These are phyloP conservation scores for Atkinsonella hypoxylon DNA, from an alignment of 2,329 filamentous ascomycete genomes.

Conservation along the genomic window DNA sequence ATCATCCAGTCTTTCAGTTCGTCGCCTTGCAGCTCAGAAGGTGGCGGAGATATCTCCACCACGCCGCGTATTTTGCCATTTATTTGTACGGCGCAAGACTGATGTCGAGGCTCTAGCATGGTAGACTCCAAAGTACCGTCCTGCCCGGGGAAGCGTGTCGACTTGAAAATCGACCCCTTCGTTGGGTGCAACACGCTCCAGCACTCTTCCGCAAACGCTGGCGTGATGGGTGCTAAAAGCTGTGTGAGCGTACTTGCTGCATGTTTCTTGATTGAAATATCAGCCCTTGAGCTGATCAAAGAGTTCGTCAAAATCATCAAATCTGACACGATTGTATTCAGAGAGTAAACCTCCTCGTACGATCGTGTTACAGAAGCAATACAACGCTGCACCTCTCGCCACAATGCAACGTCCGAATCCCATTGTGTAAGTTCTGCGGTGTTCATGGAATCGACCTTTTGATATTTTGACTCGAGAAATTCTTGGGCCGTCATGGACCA, in stretches of 20 bases:
- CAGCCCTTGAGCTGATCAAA: slow-evolving; percentile 35
- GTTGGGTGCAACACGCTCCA: slow-evolving; percentile 48
- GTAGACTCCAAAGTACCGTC: slow-evolving; percentile 38
- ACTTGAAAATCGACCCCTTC: slow-evolving; percentile 27
- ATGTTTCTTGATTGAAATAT: slow-evolving; percentile 32
- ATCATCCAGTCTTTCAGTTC: slow-evolving; percentile 49
- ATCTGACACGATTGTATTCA: slow-evolving; percentile 77
- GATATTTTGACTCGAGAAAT: slow-evolving; percentile 25
- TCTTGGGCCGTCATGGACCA: slow-evolving; percentile 14
- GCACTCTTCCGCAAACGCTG: slow-evolving; percentile 70
- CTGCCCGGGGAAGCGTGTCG: slow-evolving; percentile 44
- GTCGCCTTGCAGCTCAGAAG: slow-evolving; percentile 27
- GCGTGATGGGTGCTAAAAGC: slow-evolving; percentile 68
- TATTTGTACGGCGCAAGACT: slow-evolving; percentile 58
- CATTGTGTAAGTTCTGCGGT: slow-evolving; percentile 24
- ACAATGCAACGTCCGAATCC: slow-evolving; percentile 39
- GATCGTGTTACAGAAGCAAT: slow-evolving; percentile 56
- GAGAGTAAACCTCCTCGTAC: slow-evolving; percentile 57
- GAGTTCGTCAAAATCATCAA: slow-evolving; percentile 71
- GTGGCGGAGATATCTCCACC: slow-evolving; percentile 47
- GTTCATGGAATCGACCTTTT: slow-evolving; percentile 18
- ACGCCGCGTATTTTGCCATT: slow-evolving; percentile 68
- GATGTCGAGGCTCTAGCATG: slow-evolving; percentile 36
- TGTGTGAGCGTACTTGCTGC: slow-evolving; percentile 48
- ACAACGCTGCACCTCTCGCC: slow-evolving; percentile 55